Evolutionary conservation across 129 eudicot species (phyloP).

Genomic region (Sambucus nigra): DNA sequence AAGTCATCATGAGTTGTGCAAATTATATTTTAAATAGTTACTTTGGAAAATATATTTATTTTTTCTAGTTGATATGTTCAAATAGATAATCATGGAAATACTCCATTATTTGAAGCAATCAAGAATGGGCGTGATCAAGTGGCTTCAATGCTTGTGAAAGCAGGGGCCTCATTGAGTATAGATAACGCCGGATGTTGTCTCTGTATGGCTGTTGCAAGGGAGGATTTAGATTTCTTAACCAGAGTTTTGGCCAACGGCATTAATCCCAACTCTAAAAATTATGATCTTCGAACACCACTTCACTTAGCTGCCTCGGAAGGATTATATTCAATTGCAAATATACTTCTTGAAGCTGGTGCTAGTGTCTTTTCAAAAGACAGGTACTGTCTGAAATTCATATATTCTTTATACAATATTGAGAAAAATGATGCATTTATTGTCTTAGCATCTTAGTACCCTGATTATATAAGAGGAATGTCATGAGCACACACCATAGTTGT

Average conservation of each 20-base stretch:
- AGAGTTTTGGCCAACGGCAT: conserved; percentile 38
- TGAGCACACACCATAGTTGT: no score
- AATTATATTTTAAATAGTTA: conserved; percentile 3
- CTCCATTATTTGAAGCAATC: conserved; percentile 58
- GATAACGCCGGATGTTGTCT: conserved; percentile 40
- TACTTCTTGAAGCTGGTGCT: conserved; percentile 50
- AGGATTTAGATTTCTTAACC: conserved; percentile 35
- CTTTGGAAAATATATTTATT: conserved; percentile 3
- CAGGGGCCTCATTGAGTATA: conserved; percentile 41
- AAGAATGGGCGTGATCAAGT: conserved; percentile 44
- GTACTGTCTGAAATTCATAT: conserved; percentile 12
- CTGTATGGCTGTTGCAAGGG: conserved; percentile 41
- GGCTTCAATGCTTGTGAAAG: conserved; percentile 41
- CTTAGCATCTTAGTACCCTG: background rate
- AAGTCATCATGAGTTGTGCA: background rate
- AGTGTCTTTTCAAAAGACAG: conserved; percentile 51
- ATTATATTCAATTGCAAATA: conserved; percentile 19
- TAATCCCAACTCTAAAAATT: conserved; percentile 55
- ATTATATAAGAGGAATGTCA: background rate
- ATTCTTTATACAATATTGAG: background rate
- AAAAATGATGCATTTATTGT: background rate
- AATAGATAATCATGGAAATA: conserved; percentile 42
- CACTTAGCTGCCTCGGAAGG: conserved; percentile 65
- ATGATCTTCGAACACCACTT: conserved; percentile 61
- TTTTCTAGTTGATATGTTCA: conserved; percentile 1